Evolutionary conservation across 1,139 yeast genomes (phyloP), one percentile per base, ranked within the genome.

Genomic region (Candida gigantensis): DNA sequence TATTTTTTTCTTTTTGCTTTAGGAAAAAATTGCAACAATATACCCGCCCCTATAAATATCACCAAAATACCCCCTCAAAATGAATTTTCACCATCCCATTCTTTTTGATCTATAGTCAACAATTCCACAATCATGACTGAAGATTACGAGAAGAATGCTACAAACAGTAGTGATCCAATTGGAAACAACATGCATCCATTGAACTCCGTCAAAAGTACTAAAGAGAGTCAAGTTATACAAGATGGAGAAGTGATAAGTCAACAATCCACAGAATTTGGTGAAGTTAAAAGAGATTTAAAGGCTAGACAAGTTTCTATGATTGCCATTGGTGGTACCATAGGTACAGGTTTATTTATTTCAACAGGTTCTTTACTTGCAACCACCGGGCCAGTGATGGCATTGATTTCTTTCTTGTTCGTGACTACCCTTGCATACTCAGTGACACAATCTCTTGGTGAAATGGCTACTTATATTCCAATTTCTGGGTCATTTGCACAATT

Each of bases 301-400:
- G 74, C 78, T 35, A 68, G 87, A 53, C 86, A 81, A 54, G 81
- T 86, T 35, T 86, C 86, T 50, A 74, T 86, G 52, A 81, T 86
- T 52, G 89, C 92, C 33, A 55, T 67, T 39, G 77, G 76, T 33
- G 77, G 76, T 39, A 67, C 88, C 31, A 82, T 81, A 45, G 87
- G 87, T 50, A 79, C 84, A 4, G 85, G 85, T 48, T 60, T 79
- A 13, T 80, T 76, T 57, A 71, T 80, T 32, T 77, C 81, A 48
- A 68, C 81, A 20, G 75, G 82, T n/a, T 71, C 78, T 9, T 35
- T 76, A 37, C 58, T 83, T 36, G 51, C 62, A 1, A 55, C 64
- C 26, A 81, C 87, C n/a, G 94, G 94, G 13, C 90, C 92, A 1
- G 89, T 79, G 0, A 78, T 82, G 32, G 65, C 84, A 3, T 62